Base-by-base conservation (phyloP, 2,329 filamentous ascomycete species). In the Colletotrichum destructivum region DNA sequence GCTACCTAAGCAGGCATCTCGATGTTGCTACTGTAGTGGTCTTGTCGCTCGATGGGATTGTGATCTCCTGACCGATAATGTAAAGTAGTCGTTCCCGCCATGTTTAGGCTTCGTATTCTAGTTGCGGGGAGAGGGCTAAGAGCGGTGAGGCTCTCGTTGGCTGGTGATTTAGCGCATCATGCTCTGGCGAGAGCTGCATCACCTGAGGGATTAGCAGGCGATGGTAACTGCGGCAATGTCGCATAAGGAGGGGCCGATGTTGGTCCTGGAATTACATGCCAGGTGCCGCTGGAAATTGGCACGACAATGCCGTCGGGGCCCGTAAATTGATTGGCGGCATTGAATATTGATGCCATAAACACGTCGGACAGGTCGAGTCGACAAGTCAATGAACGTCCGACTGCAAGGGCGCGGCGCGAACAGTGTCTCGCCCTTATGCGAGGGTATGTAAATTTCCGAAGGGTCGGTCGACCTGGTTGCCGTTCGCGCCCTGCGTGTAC, bases 81-180 rank as follows among this genome's bases (percentile, higher is more conserved):
- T 60, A 31, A n/a, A 63, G 66, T 54, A 23, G 26, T 12, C 16
- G 40, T 38, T 62, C 26, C 21, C 15, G 60, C 54, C 40, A 60
- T 55, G 64, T 54, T 68, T 38, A 54, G 55, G 59, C 46, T n/a
- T 23, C 52, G 21, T 49, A 35, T 26, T 69, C 42, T 35, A 47
- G 54, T 56, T 63, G 65, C 64, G 52, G 59, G 59, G 52, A 57
- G n/a, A 38, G 38, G 31, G 46, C 69, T 71, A 71, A 63, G 49
- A 69, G 69, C 69, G 69, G 69, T 71, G 69, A 71, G 65, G 65
- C 69, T 71, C 65, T 63, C 44, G 65, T 26, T 62, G 64, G 69
- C 52, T 57, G 69, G 26, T 26, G 26, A 52, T 63, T 63, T 71
- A 71, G 69, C 60, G 69, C 59, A 69, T 71, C 44, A 64, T 68